Evolutionary conservation across 192 early-diverging fungal genomes (phyloP).

Genomic region (Rhizophagus prolifer): DNA sequence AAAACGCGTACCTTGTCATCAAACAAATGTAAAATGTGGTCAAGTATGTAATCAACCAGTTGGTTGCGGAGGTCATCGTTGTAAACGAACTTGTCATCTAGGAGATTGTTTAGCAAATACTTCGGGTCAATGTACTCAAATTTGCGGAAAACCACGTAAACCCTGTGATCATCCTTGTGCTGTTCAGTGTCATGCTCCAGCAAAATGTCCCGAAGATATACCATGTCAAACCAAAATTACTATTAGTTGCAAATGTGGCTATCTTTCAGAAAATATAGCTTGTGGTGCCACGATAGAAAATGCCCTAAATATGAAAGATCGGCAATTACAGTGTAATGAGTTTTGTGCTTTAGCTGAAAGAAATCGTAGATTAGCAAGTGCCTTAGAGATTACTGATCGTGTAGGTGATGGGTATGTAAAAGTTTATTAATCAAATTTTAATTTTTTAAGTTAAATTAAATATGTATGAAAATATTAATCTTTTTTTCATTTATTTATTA

Average conservation of each 20-base stretch:
- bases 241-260: constrained; percentile 77
- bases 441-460: neutral
- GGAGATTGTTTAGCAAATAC: constrained; percentile 63
- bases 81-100: constrained; percentile 80
- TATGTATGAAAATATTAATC: neutral
- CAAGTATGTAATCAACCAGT: constrained; percentile 57
- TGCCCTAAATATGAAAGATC: constrained; percentile 40
- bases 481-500: neutral
- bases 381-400: constrained; percentile 63
- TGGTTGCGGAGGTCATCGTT: constrained; percentile 72
- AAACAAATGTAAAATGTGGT: constrained; percentile 74
- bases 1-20: constrained; percentile 80
- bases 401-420: constrained; percentile 26
- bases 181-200: constrained; percentile 71
- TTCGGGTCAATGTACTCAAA: constrained; percentile 57
- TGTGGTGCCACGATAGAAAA: constrained; percentile 65
- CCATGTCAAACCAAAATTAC: constrained; percentile 63
- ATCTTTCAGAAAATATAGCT: constrained; percentile 52
- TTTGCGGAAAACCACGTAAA: constrained; percentile 73
- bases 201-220: constrained; percentile 72
- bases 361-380: constrained; percentile 76
- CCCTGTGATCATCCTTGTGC: constrained; percentile 84
- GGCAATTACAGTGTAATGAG: constrained; percentile 73
- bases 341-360: constrained; percentile 77
- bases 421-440: neutral